Evolutionary conservation across 176 grass and related monocot genomes (phyloP), one percentile per base, ranked within the genome.

Genomic region (Pharus latifolius): DNA sequence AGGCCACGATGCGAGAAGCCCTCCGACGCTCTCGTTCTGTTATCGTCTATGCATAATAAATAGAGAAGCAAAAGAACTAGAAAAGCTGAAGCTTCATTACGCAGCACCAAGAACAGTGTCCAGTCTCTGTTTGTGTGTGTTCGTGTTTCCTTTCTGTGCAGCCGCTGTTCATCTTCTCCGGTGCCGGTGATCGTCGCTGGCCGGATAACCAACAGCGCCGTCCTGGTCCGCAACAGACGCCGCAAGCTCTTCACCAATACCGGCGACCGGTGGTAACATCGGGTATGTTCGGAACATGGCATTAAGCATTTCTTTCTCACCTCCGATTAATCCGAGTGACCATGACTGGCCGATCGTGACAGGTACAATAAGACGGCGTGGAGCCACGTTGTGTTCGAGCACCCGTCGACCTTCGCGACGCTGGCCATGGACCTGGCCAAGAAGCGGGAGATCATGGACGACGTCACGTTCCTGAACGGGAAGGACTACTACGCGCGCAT

Each of bases 331-430:
- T n/a, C n/a, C 35, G 8, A 5, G 4, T 38, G 4, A 38, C 72
- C 1, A 13, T 7, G 12, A 42, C 1, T 63, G 57, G 56, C 15
- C 27, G 27, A 6, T 18, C 9, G 12, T 42, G 2, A 42, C 23
- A 48, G 46, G 7, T 72, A 23, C 20, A 72, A 25, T 17, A 23
- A n/a, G 5, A 12, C 16, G 47, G 1, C 25, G 12, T 88, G 81
- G 86, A 77, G 71, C 65, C 41, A 73, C 76, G 15, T 80, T 23
- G 46, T 42, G 12, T 66, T 88, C 35, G 71, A 83, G 6, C 86
- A 88, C 16, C 81, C 77, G 0, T 42, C 81, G 1, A 88, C 66
- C 14, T 88, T 88, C 72, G 81, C 54, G 0, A 88, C 86, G 32
- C 27, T 88, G 3, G 76, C 86, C 58, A 84, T 88, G 72, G 60